These are phyloP conservation scores for Chlorella vulgaris DNA, from an alignment of 139 green algal genomes.

Conservation along the genomic window DNA sequence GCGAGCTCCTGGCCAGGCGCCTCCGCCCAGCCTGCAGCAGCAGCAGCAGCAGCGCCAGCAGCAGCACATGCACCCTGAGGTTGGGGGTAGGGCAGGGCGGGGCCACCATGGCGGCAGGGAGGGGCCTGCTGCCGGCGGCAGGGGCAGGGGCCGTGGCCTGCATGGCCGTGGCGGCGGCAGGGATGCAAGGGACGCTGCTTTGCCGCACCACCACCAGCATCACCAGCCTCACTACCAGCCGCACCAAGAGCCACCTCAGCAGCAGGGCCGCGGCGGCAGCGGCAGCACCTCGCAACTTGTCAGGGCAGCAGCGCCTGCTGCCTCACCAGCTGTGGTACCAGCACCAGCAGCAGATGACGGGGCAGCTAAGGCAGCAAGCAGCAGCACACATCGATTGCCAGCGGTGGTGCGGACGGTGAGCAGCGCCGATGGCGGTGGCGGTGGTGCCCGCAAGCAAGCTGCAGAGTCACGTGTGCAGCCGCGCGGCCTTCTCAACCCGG, in stretches of 20 bases:
- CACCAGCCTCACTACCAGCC: background rate
- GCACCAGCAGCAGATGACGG: background rate
- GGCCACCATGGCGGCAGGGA: background rate
- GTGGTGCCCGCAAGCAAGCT: too few species aligned
- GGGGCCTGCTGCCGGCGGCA: background rate
- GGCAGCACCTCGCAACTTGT: background rate
- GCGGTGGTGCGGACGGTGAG: background rate
- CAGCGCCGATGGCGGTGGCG: background rate
- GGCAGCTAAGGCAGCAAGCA: background rate
- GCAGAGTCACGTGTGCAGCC: slow-evolving; percentile 62
- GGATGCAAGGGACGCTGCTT: background rate
- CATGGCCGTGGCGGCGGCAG: background rate
- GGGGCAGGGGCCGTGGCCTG: background rate
- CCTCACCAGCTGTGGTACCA: background rate
- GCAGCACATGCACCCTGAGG: background rate
- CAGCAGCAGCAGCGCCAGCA: background rate
- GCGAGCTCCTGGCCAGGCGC: background rate
- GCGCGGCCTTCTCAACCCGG: slow-evolving; percentile 76
- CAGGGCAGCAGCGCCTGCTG: background rate
- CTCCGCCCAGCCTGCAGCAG: background rate
- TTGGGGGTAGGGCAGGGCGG: background rate
- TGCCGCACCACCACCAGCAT: slow-evolving; percentile 22
- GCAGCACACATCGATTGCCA: too few species aligned
- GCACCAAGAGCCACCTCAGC: background rate
- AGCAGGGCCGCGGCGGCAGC: background rate